These are phyloP conservation scores for Yamadazyma triangularis DNA, from an alignment of 1,139 yeast genomes.

Conservation along the genomic window DNA sequence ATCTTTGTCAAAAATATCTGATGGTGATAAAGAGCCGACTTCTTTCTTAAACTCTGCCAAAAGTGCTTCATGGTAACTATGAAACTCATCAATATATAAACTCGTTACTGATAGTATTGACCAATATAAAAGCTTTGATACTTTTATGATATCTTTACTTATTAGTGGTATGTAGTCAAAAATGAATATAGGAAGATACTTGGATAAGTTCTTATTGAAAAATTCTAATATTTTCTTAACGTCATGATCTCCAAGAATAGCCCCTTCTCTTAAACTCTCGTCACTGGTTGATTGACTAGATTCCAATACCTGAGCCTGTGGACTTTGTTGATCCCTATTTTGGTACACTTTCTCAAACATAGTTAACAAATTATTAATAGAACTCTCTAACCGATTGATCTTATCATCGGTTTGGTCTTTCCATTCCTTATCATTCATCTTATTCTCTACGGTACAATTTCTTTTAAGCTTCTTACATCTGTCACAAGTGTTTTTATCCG, in stretches of 20 bases:
- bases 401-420: constrained; percentile 1
- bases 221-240: constrained; percentile 1
- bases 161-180: constrained; percentile 7
- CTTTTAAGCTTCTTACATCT: not conserved
- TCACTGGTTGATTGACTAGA: not conserved
- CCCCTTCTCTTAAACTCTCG: not conserved
- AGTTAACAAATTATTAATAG: not conserved
- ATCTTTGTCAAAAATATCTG: constrained; percentile 3
- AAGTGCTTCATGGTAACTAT: constrained; percentile 1
- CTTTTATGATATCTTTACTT: constrained; percentile 1
- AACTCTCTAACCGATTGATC: not conserved
- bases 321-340: not conserved
- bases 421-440: constrained; percentile 3
- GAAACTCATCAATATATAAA: constrained; percentile 3
- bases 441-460: constrained; percentile 2
- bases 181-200: constrained; percentile 7
- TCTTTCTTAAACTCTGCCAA: constrained; percentile 1
- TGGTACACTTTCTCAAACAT: not conserved
- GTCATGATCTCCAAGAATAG: constrained; percentile 1
- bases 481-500: not conserved
- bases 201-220: constrained; percentile 5
- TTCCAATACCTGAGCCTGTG: not conserved
- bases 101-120: constrained; percentile 5
- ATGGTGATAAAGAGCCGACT: constrained; percentile 4
- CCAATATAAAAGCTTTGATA: constrained; percentile 2